Evolutionary conservation across 495 filamentous ascomycete genomes (phyloP).

Genomic region (Penicillium egyptiacum): DNA sequence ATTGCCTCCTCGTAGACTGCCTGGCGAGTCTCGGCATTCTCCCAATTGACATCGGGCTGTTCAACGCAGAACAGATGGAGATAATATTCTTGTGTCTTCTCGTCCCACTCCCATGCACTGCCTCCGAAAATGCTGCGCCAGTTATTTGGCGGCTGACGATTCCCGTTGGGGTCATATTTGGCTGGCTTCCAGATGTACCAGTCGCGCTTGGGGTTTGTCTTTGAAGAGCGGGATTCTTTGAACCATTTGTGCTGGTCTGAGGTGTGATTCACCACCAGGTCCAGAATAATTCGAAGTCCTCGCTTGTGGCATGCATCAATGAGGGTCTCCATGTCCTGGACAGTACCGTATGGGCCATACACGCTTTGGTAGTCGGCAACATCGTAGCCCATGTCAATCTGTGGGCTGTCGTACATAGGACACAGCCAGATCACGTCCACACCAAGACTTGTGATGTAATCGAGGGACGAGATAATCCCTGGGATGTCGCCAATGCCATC

Average conservation of each 20-base stretch:
- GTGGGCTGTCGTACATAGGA: conserved; percentile 52
- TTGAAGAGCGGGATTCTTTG: conserved; percentile 49
- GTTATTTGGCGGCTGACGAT: conserved; percentile 58
- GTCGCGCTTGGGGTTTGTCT: conserved; percentile 49
- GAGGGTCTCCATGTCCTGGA: conserved; percentile 54
- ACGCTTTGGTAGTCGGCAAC: conserved; percentile 61
- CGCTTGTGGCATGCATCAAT: conserved; percentile 49
- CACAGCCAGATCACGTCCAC: conserved; percentile 44
- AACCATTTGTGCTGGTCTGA: conserved; percentile 60
- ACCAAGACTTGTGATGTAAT: conserved; percentile 53
- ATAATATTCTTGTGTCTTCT: conserved; percentile 53
- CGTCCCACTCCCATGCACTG: conserved; percentile 56
- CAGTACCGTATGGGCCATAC: conserved; percentile 54
- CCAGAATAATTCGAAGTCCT: conserved; percentile 55
- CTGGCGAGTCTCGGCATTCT: conserved; percentile 46
- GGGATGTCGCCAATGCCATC: conserved; percentile 57
- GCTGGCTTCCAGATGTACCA: conserved; percentile 63
- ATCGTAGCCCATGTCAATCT: conserved; percentile 55
- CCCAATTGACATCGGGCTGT: conserved; percentile 60
- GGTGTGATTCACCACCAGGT: conserved; percentile 62
- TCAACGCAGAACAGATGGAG: conserved; percentile 51
- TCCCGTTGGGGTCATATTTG: conserved; percentile 48
- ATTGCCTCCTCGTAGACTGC: conserved; percentile 51
- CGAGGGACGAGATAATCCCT: conserved; percentile 57
- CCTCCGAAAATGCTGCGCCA: conserved; percentile 56